Base-by-base conservation (phyloP, 2,329 filamentous ascomycete genomes). In the Arthrobotrys sinensis region DNA sequence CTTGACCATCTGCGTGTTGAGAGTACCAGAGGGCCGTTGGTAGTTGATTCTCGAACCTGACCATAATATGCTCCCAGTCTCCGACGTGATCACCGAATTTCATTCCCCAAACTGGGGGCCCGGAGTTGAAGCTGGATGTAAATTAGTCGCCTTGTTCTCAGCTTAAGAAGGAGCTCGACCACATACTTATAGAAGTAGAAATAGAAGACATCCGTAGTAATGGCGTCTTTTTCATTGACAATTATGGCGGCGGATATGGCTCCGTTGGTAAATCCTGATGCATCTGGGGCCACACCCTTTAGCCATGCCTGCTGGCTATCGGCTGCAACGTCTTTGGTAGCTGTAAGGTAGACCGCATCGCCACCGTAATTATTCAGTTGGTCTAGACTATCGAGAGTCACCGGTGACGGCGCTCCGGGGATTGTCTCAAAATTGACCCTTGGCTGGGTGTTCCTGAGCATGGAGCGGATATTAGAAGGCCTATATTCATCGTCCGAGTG, bases 51-150 rank as follows among this genome's bases (percentile, higher is more conserved):
- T 85, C 64, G 83, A 92, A 92, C 10, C 90, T 89, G 36, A 92
- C 85, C 89, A 91, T 90, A 68, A 88, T 90, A 82, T 91, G 89
- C 82, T 91, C 90, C 89, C 89, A 90, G 81, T 90, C 89, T 7
- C 90, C 90, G 34, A 92, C 87, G 82, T 92, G 90, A 82, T 90
- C 87, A 78, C 87, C 86, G 52, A 89, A 87, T 1, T 95, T 92
- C 77, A 97, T 90, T 71, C 92, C 91, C 66, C 96, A 87, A 0
- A 98, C 95, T 0, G 91, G 92, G 83, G 97, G 96, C 4, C 96
- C 96, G 0, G 97, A 89, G 83, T 99, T 98, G 87, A 97, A 98
- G 81, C 93, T 95, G 88, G 97, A 98, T 83, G 97, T 98, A 86
- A 95, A 16, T 48, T 19, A 53, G 32, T 19, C 8, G 40, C 52